Evolutionary conservation across 225 moss, liverwort and hornwort genomes (phyloP), one percentile per base, ranked within the genome.

Genomic region (Asterella californica): DNA sequence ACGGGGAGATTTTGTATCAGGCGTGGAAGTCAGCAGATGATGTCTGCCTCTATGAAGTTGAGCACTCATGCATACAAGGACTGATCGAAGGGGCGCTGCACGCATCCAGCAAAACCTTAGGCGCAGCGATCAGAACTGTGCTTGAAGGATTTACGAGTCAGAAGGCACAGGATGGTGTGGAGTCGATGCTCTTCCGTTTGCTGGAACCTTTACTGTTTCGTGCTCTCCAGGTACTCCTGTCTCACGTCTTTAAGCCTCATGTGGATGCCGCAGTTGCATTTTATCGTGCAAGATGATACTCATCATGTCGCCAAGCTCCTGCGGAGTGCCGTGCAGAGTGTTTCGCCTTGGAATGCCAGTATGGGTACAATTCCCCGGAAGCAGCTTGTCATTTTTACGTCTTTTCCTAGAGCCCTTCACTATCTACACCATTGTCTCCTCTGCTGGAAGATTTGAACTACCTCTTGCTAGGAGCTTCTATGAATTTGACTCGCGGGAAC

Each of bases 141-240:
- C 77, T 90, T 53, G 86, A 88, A 62, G 86, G 81, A 6, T 88
- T 90, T 49, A 79, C 83, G 0, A 64, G 79, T 70, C 86, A 88
- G 53, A 88, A 88, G 60, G 79, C 90, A 10, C 83, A 90, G 65
- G 85, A 84, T n/a, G 90, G 90, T 29, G 90, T 90, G n/a, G 88
- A 90, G 50, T 78, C 88, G 18, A 86, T 90, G 90, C 88, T 90
- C 33, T 90, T 86, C 83, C 84, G 90, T 77, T 36, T 90, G 81
- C 83, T 88, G 53, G 90, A 90, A 67, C 88, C 90, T 2, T 60
- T 90, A 19, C 62, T 90, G 32, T 90, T 86, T 68, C 88, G 90
- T 38, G 86, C 90, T 19, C 67, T 90, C 22, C 90, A 90, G 90
- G 87, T 90, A 18, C 22, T 15, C 15, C 18, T 22, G 21, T 53